Base-by-base conservation (phyloP, 1,284 basidiomycete genomes). In the Moesziomyces sp. region DNA sequence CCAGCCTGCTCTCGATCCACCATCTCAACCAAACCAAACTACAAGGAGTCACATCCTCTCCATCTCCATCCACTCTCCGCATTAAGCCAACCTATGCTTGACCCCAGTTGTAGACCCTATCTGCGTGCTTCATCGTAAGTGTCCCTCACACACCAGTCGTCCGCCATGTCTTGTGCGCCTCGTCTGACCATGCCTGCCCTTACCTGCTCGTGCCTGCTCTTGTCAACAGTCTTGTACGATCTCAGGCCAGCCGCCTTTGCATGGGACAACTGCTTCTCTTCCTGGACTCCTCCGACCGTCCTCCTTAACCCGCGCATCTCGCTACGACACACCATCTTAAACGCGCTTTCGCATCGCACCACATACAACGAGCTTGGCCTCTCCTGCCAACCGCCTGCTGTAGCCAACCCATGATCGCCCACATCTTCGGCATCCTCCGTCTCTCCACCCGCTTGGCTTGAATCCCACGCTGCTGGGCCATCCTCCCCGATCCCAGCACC, bases 251-350 rank as follows among this genome's bases (percentile, higher is more conserved):
- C 62, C 60, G 65, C 65, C 58, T 61, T 44, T 60, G 46, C 45
- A 67, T 74, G 53, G 69, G 69, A 46, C 74, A 72, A 23, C 67
- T 80, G 62, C 61, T 80, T 52, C 77, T 80, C 62, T 77, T 77
- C 73, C 49, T 80, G 40, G 77, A 80, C 71, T 79, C 77, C 8
- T 73, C 74, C 50, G 79, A 80, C 58, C 64, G 79, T 33, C 78
- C 78, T 46, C 78, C 78, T 26, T 80, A 80, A 80, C 50, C 24
- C 28, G 26, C 50, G 30, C 30, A 30, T 30, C 30, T 30, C 30
- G 30, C 30, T 11, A 30, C 30, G 9, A 11, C 30, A 30, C 30
- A 30, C 30, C 30, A 30, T 30, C 30, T 30, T 30, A 11, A 30
- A n/a, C 48, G 19, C 16, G 16, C 40, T 30, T 21, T 19, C 44